Evolutionary conservation across 768 basidiomycete genomes (phyloP).

Genomic region (Mycena vulgaris): DNA sequence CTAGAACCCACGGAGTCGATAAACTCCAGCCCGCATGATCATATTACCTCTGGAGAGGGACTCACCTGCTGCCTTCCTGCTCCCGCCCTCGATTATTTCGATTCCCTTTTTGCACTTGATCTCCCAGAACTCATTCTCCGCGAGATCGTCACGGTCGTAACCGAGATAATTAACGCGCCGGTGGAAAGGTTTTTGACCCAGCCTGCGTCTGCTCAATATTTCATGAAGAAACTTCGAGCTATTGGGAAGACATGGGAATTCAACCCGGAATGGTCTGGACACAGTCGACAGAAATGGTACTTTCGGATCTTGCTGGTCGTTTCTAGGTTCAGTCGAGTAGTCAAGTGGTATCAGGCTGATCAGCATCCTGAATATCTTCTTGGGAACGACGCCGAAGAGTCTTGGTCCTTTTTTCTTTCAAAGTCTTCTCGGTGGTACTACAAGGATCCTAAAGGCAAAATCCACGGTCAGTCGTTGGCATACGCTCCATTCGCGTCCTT

Average conservation of each 20-base stretch:
- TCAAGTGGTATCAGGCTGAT: slow-evolving; percentile 20
- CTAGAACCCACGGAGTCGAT: not conserved
- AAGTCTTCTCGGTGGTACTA: slow-evolving; percentile 1
- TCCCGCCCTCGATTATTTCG: not conserved
- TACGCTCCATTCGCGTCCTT: not conserved
- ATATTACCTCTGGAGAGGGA: not conserved
- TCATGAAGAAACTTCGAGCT: not conserved
- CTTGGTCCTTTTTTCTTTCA: slow-evolving; percentile 10
- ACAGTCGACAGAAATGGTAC: slow-evolving; percentile 3
- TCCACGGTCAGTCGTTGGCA: not conserved
- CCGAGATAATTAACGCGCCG: not conserved
- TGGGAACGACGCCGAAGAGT: not conserved
- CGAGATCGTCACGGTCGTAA: not conserved
- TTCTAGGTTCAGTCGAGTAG: slow-evolving; percentile 14
- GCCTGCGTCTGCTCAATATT: not conserved
- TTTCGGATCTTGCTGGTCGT: not conserved
- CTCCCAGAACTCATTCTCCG: not conserved
- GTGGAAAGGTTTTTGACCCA: not conserved
- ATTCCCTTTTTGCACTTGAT: not conserved
- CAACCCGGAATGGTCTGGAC: not conserved
- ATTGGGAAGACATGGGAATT: slow-evolving; percentile 2
- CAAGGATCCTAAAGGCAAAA: not conserved
- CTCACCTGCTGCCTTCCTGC: not conserved
- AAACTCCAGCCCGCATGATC: not conserved
- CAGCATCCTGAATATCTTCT: not conserved